These are phyloP conservation scores for Irpex sp. DNA, from an alignment of 1,284 basidiomycete species.

Conservation along the genomic window DNA sequence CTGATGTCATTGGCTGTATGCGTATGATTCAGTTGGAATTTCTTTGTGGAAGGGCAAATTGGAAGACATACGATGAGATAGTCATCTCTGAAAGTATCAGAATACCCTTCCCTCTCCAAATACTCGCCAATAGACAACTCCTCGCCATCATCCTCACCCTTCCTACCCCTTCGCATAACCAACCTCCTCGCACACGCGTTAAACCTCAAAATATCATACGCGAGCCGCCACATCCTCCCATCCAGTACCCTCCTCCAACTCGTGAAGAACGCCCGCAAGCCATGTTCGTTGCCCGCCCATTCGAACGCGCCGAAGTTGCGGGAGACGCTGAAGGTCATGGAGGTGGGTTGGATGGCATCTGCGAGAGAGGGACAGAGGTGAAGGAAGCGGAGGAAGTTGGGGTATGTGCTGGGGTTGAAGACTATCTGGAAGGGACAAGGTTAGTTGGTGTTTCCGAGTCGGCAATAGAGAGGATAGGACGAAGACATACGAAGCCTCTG, in stretches of 20 bases:
- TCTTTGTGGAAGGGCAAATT: too few species aligned
- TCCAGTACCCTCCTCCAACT: conserved; percentile 60
- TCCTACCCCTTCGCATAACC: conserved; percentile 18
- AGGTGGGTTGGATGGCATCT: conserved; percentile 45
- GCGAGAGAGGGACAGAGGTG: conserved; percentile 43
- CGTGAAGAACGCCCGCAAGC: conserved; percentile 58
- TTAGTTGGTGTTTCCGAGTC: too few species aligned
- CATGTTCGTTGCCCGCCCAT: conserved; percentile 70
- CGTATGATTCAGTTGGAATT: too few species aligned
- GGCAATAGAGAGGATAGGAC: too few species aligned
- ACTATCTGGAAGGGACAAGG: too few species aligned
- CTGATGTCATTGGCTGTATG: conserved; percentile 73
- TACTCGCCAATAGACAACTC: conserved; percentile 68
- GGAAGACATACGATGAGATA: conserved; percentile 69
- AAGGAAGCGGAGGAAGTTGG: conserved; percentile 76
- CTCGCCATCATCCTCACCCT: conserved; percentile 14
- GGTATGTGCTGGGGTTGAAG: conserved; percentile 75
- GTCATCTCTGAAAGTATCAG: conserved; percentile 65
- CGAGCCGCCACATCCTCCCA: conserved; percentile 65
- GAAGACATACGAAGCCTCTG: conserved; percentile 47
- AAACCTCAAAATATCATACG: conserved; percentile 78
- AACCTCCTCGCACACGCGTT: conserved; percentile 58
- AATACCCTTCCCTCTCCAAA: conserved; percentile 62
- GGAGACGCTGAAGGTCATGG: conserved; percentile 79
- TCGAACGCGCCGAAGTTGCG: conserved; percentile 64